phyloP scores from a whole-genome alignment of 2,329 filamentous ascomycete genomes.

The Botryotinia globosa region DNA sequence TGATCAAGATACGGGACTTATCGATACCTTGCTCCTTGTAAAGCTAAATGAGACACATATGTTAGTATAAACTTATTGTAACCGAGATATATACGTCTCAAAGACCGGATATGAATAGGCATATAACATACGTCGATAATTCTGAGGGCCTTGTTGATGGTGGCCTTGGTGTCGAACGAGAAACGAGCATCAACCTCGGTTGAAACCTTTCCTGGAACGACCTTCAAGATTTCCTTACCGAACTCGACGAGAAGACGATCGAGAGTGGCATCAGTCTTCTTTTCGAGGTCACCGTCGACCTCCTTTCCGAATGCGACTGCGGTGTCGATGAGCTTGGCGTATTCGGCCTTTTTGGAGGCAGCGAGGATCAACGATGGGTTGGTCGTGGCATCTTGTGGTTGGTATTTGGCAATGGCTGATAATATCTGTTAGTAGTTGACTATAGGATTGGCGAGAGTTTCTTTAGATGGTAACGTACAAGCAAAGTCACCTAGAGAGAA shows the following conservation, averaged over 20 bases:
- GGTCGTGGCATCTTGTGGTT: slow-evolving; percentile 99
- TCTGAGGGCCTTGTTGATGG: slow-evolving; percentile 91
- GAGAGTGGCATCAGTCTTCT: slow-evolving; percentile 84
- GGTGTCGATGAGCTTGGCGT: slow-evolving; percentile 84
- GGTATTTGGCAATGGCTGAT: slow-evolving; percentile 95
- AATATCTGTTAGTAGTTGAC: slow-evolving; percentile 24
- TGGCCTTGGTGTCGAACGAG: slow-evolving; percentile 92
- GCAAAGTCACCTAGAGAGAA: slow-evolving; percentile 66
- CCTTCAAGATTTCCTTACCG: slow-evolving; percentile 93
- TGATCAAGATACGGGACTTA: slow-evolving; percentile 96
- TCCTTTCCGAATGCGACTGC: slow-evolving; percentile 85
- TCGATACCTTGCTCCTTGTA: slow-evolving; percentile 89
- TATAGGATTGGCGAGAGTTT: not conserved
- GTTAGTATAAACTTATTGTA: not conserved
- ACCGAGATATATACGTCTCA: not conserved
- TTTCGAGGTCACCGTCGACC: slow-evolving; percentile 64
- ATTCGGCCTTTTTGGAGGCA: slow-evolving; percentile 96
- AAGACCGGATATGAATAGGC: not conserved
- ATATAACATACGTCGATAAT: slow-evolving; percentile 77
- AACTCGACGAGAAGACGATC: slow-evolving; percentile 97
- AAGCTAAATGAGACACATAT: slow-evolving; percentile 55
- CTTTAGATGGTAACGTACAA: slow-evolving; percentile 53
- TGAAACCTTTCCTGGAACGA: slow-evolving; percentile 97
- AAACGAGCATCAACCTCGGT: slow-evolving; percentile 96
- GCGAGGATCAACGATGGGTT: slow-evolving; percentile 98